Evolutionary conservation across 2,329 filamentous ascomycete species (phyloP).

Genomic region (Verticillium tricorpus): DNA sequence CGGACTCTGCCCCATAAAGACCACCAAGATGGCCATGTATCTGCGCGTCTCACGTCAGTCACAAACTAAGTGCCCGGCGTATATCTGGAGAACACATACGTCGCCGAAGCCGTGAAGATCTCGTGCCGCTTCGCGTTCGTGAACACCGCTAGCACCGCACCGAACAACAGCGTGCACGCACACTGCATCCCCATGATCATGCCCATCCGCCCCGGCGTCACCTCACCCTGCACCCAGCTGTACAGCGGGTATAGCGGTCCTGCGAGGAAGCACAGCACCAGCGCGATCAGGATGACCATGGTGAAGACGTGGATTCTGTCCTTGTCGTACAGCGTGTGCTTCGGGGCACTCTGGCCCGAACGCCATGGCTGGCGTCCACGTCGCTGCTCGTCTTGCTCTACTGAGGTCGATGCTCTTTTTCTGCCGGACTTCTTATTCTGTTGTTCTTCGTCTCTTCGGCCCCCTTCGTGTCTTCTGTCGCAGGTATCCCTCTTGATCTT

Average conservation of each 20-base stretch:
- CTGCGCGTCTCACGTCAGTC: background rate
- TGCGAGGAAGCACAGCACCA: background rate
- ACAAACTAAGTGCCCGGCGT: background rate
- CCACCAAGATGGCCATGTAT: background rate
- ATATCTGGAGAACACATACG: background rate
- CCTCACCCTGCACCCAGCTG: background rate
- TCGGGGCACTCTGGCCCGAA: background rate
- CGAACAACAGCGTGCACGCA: background rate
- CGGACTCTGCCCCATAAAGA: background rate
- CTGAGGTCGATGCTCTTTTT: background rate
- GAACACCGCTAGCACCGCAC: background rate
- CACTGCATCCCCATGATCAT: background rate
- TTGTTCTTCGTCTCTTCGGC: background rate
- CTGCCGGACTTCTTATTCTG: background rate
- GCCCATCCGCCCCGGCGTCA: background rate
- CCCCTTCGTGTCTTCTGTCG: background rate
- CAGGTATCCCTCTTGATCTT: background rate
- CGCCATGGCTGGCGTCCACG: background rate
- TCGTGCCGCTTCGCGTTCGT: slow-evolving; percentile 1
- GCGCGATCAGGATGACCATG: background rate
- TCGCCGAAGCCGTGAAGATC: slow-evolving; percentile 1
- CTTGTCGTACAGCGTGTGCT: background rate
- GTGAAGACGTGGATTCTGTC: background rate
- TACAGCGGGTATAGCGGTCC: slow-evolving; percentile 1
- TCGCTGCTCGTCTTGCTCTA: background rate